Evolutionary conservation across 345 rosid species (phyloP).

Genomic region (Durio zibethinus): DNA sequence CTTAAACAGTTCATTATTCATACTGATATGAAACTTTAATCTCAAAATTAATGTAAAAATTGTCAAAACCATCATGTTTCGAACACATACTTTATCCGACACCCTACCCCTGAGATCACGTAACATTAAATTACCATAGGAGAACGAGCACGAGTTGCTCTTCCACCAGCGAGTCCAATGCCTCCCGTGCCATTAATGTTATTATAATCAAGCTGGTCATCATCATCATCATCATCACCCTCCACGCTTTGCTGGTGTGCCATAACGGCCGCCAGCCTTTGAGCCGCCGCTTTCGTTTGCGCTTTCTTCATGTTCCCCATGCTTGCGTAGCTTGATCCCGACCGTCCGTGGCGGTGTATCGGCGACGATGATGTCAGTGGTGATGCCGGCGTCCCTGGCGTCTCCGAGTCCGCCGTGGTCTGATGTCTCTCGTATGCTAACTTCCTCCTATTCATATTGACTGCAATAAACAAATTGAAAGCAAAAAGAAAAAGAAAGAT

Average conservation of each 20-base stretch:
- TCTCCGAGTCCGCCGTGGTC: slow-evolving; percentile 30
- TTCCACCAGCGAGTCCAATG: slow-evolving; percentile 57
- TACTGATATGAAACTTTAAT: background rate
- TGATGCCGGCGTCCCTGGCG: slow-evolving; percentile 42
- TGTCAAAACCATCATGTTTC: background rate
- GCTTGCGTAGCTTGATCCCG: slow-evolving; percentile 51
- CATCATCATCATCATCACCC: slow-evolving; percentile 39
- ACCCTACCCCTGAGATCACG: background rate
- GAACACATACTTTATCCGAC: background rate
- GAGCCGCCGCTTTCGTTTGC: slow-evolving; percentile 91
- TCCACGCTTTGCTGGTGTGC: slow-evolving; percentile 47
- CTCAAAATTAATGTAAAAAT: background rate
- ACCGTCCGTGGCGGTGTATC: slow-evolving; percentile 46
- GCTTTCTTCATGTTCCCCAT: slow-evolving; percentile 51
- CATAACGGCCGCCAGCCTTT: slow-evolving; percentile 78
- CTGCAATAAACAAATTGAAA: background rate
- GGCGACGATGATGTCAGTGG: slow-evolving; percentile 40
- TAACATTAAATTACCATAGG: slow-evolving; percentile 42
- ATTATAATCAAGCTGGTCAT: slow-evolving; percentile 42
- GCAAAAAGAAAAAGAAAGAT: background rate
- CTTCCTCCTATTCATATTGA: slow-evolving; percentile 54
- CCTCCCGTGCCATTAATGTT: slow-evolving; percentile 32
- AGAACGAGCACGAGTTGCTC: slow-evolving; percentile 49
- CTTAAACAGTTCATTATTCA: background rate
- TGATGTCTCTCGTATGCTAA: slow-evolving; percentile 40